Base-by-base conservation (phyloP, 1,139 yeast genomes). In the Sugiyamaella japonica region DNA sequence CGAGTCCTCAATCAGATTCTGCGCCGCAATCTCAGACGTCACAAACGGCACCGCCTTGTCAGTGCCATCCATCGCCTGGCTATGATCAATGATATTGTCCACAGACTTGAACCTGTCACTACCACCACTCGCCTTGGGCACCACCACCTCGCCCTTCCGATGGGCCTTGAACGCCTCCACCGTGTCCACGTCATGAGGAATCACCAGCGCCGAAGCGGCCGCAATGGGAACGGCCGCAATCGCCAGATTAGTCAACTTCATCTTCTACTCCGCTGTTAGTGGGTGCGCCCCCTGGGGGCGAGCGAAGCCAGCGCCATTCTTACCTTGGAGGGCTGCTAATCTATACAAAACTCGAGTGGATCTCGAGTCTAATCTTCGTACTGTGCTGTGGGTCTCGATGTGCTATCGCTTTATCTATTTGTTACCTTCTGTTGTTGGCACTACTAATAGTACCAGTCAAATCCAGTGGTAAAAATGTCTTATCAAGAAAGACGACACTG, bases 1-100 rank as follows among this genome's bases (percentile, higher is more conserved):
- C 68, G 86, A 84, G 76, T 87, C 82, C 50, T 90, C 87, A 63
- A 89, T 80, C 52, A 79, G 64, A 62, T 81, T 80, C 56, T 78
- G 74, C 39, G 70, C 65, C 57, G 75, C 76, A 45, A 71, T 62
- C 53, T 73, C 75, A 50, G 74, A 65, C 45, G 75, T 71, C 34
- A 56, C 57, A 60, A 77, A 61, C 48, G 81, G 62, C 29, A 83
- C 81, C 45, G 75, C 70, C 12, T 68, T 51, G 39, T 54, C 61
- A 15, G n/a, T n/a, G n/a, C 61, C 58, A 28, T 63, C 57, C 37
- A 54, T 52, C 46, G 53, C 55, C 37, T 53, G 56, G 23, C 47
- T 50, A 34, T 56, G 55, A 28, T 62, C 64, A 25, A 42, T 36
- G 29, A 37, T 41, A n/a, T 42, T 42, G 7, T 36, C 45, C 9